Percentiles rank a stretch among this genome's conserved stretches.
Conservation (phyloP, 2,329 filamentous ascomycete species). For the Mollisiaceae sp. region DNA sequence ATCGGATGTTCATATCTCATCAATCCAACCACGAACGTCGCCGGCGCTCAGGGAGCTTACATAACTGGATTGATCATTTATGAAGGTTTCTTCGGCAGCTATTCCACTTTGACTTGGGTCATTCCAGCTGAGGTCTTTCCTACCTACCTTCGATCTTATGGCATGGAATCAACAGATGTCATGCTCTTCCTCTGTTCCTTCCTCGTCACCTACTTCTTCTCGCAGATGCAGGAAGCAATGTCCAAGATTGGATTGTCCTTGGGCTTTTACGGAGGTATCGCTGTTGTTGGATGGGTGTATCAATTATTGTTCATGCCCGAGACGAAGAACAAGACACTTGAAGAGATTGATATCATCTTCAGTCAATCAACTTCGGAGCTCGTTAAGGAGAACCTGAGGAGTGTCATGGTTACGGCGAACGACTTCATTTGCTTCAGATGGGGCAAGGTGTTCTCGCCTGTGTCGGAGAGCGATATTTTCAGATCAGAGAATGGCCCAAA, state of each 20-base stretch:
- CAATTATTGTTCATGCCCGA: conserved; percentile 79
- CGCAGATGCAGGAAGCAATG: conserved; percentile 72
- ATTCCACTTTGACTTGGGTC: conserved; percentile 69
- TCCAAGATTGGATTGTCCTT: conserved; percentile 67
- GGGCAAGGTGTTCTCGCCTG: conserved; percentile 40
- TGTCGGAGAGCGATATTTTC: conserved; percentile 39
- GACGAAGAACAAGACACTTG: conserved; percentile 69
- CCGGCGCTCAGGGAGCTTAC: conserved; percentile 63
- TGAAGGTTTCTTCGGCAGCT: conserved; percentile 71
- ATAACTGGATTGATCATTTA: conserved; percentile 71
- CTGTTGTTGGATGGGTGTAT: conserved; percentile 72
- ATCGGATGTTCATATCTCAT: conserved; percentile 69
- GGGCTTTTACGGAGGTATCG: conserved; percentile 77
- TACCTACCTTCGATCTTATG: conserved; percentile 73
- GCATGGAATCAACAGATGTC: conserved; percentile 73
- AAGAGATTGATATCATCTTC: conserved; percentile 75
- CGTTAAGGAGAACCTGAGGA: conserved; percentile 62
- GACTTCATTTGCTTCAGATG: conserved; percentile 38
- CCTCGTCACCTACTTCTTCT: conserved; percentile 78
- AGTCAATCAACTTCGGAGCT: conserved; percentile 65
- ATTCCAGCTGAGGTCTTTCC: conserved; percentile 73
- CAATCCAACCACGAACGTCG: conserved; percentile 49
- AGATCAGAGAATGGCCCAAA: conserved; percentile 38
- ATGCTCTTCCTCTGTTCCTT: conserved; percentile 74
- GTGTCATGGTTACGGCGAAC: conserved; percentile 34